phyloP scores from a whole-genome alignment of 23 red algal genomes.

The Chondrus crispus region DNA sequence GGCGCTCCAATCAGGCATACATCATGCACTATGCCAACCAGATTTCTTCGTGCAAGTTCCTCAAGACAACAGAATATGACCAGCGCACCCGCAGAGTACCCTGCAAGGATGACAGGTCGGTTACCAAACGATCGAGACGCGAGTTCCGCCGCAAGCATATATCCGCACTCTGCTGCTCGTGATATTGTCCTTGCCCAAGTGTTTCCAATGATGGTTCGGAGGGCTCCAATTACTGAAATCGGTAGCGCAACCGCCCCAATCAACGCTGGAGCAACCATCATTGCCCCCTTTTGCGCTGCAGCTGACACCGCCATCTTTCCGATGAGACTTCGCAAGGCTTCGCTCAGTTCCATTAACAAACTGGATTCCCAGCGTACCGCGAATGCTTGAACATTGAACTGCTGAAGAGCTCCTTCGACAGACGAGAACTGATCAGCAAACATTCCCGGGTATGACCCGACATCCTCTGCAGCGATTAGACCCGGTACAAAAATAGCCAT shows the following conservation, averaged over 20 bases:
- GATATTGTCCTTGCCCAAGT: conserved; percentile 61
- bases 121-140: conserved; percentile 57
- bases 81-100: conserved; percentile 54
- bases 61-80: conserved; percentile 49
- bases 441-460: conserved; percentile 52
- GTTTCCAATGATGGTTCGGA: conserved; percentile 57
- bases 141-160: conserved; percentile 67
- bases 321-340: conserved; percentile 35
- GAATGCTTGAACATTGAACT: conserved; percentile 40
- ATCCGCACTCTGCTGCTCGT: conserved; percentile 34
- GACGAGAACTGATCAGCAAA: conserved; percentile 52
- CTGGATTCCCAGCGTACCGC: conserved; percentile 56
- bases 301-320: conserved; percentile 50
- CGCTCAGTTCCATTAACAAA: conserved; percentile 57
- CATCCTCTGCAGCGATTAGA: conserved; percentile 25
- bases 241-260: conserved; percentile 58
- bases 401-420: neutral
- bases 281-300: conserved; percentile 45
- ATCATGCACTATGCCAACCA: conserved; percentile 61
- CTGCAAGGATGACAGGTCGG: conserved; percentile 46
- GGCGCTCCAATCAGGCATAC: conserved; percentile 60
- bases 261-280: conserved; percentile 36
- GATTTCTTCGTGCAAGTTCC: conserved; percentile 51
- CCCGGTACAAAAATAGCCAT: conserved; percentile 60
- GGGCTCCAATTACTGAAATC: conserved; percentile 45